phyloP scores from a whole-genome alignment of 2,329 filamentous ascomycete species.

The Colletotrichum lentis region DNA sequence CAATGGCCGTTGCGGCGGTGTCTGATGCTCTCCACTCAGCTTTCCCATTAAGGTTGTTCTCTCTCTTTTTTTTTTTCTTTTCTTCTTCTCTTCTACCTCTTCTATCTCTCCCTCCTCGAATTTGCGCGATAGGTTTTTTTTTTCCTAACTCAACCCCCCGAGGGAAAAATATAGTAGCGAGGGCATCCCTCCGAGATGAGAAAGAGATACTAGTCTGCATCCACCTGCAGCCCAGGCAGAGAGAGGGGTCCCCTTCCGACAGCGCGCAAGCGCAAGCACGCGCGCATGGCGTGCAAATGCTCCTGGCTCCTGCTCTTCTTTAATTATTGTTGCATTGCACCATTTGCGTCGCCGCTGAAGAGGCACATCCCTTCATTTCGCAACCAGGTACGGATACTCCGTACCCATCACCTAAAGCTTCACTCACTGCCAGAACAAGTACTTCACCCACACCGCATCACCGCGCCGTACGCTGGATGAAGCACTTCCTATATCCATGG shows the following conservation, averaged over 20 bases:
- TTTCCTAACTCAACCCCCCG: neutral
- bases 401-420: neutral
- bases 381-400: neutral
- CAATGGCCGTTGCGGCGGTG: neutral
- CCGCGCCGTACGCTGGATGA: neutral
- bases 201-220: slow-evolving; percentile 18
- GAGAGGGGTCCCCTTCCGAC: neutral
- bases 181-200: slow-evolving; percentile 4
- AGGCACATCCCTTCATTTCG: neutral
- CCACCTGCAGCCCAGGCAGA: slow-evolving; percentile 23
- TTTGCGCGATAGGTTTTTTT: neutral
- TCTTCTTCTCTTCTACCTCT: neutral
- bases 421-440: neutral
- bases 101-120: neutral
- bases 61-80: neutral
- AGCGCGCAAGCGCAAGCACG: slow-evolving; percentile 22
- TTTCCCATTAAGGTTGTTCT: no score
- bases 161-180: neutral
- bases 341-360: neutral
- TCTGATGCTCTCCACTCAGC: no score
- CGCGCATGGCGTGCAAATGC: neutral
- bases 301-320: neutral
- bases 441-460: neutral
- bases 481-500: neutral
- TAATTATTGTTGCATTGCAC: neutral